A percentile compares a stretch with the other conserved stretches of the same genome.
These are phyloP conservation scores for Neurospora sp. DNA, from an alignment of 495 filamentous ascomycete species.

Conservation along the genomic window DNA sequence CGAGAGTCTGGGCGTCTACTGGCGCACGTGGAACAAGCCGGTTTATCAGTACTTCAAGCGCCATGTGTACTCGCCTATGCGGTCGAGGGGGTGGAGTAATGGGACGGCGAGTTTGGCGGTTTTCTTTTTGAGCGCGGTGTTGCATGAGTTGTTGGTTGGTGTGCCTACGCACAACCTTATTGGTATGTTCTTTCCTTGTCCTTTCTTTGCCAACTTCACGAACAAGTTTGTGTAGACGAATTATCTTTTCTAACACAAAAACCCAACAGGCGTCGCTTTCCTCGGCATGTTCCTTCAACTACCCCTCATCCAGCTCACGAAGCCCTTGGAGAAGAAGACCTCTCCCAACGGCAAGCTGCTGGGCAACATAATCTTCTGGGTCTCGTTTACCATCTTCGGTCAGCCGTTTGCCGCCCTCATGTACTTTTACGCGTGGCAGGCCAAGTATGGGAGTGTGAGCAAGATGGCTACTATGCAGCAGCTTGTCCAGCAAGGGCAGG, in stretches of 20 bases:
- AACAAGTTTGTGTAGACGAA: neutral
- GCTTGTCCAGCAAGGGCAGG: neutral
- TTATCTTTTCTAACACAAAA: slow-evolving; percentile 8
- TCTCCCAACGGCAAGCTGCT: slow-evolving; percentile 61
- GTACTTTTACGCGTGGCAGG: slow-evolving; percentile 98
- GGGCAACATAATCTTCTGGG: slow-evolving; percentile 93
- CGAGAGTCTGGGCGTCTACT: slow-evolving; percentile 74
- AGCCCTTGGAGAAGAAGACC: slow-evolving; percentile 66
- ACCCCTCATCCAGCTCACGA: slow-evolving; percentile 73
- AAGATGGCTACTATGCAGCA: slow-evolving; percentile 5
- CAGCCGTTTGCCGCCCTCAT: slow-evolving; percentile 83
- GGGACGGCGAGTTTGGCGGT: slow-evolving; percentile 61
- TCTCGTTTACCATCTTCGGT: slow-evolving; percentile 85
- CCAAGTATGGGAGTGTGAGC: slow-evolving; percentile 75
- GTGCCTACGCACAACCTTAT: slow-evolving; percentile 94
- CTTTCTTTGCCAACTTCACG: neutral
- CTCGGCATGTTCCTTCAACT: slow-evolving; percentile 88
- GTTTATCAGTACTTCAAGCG: slow-evolving; percentile 93
- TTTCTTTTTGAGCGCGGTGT: slow-evolving; percentile 73
- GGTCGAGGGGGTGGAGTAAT: slow-evolving; percentile 68
- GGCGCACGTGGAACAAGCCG: slow-evolving; percentile 95
- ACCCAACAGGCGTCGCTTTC: slow-evolving; percentile 66
- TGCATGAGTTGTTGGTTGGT: slow-evolving; percentile 90
- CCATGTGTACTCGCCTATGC: slow-evolving; percentile 79
- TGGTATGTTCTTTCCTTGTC: slow-evolving; percentile 37